These are phyloP conservation scores for Cenchrus americanus DNA, from an alignment of 176 grass and related monocot species.

Conservation along the genomic window DNA sequence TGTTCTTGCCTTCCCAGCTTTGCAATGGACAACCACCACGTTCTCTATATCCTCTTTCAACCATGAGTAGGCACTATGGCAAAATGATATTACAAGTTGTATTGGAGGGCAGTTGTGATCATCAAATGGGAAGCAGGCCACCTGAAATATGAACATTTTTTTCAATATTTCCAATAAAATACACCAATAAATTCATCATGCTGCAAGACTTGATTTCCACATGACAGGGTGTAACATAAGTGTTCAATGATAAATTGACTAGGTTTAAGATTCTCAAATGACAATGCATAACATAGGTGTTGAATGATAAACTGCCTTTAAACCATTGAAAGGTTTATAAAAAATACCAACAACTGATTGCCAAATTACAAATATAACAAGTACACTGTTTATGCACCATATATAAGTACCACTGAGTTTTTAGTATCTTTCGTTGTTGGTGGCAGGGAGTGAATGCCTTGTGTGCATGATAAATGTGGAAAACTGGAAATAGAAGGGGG, in stretches of 20 bases:
- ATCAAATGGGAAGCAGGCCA: slow-evolving; percentile 95
- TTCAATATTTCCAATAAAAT: slow-evolving; percentile 20
- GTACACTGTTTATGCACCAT: slow-evolving; percentile 12
- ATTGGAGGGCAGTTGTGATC: slow-evolving; percentile 97
- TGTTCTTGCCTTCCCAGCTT: slow-evolving; percentile 96
- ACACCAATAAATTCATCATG: slow-evolving; percentile 5
- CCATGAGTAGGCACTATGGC: slow-evolving; percentile 98
- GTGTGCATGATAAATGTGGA: slow-evolving; percentile 9
- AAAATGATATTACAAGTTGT: slow-evolving; percentile 98
- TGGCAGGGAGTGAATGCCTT: not conserved
- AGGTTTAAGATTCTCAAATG: not conserved
- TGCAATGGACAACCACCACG: slow-evolving; percentile 97
- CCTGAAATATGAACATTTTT: slow-evolving; percentile 57
- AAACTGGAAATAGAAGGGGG: not conserved
- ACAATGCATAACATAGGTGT: no score
- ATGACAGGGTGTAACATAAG: not conserved
- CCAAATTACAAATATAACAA: slow-evolving; percentile 17
- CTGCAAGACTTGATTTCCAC: not conserved
- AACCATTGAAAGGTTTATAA: not conserved
- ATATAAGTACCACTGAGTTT: not conserved
- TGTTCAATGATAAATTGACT: not conserved
- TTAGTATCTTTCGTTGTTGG: not conserved
- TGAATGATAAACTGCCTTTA: not conserved
- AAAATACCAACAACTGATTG: not conserved
- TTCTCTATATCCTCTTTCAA: slow-evolving; percentile 99